Conservation (phyloP, 2,329 filamentous ascomycete species). For the Mariannaea elegans region DNA sequence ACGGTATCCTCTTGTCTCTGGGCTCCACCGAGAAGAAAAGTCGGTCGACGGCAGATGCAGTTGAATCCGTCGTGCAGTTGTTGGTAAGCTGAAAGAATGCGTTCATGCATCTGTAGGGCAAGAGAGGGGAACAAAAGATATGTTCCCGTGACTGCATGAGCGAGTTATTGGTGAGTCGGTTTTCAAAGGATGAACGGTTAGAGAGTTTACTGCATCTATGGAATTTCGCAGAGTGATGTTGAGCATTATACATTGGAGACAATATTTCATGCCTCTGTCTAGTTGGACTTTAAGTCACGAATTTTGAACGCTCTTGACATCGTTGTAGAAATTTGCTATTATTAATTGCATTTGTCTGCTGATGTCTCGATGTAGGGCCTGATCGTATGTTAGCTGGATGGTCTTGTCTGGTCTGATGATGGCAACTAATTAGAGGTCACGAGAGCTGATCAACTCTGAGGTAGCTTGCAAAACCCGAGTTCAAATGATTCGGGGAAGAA, state of each 20-base stretch:
- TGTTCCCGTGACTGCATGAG: slow-evolving; percentile 23
- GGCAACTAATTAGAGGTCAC: not conserved
- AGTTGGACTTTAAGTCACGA: too few species aligned
- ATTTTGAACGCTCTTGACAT: too few species aligned
- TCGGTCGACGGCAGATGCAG: not conserved
- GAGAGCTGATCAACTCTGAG: not conserved
- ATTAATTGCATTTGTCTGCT: too few species aligned
- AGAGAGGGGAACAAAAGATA: slow-evolving; percentile 15
- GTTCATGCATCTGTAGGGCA: slow-evolving; percentile 26
- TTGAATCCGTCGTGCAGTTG: not conserved
- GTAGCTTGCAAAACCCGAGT: not conserved
- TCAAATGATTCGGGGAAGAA: not conserved
- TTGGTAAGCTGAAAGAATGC: slow-evolving; percentile 14
- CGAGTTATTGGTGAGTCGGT: too few species aligned
- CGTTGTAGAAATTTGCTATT: too few species aligned
- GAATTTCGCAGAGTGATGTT: too few species aligned
- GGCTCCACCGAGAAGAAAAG: not conserved
- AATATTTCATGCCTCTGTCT: too few species aligned
- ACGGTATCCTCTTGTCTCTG: not conserved
- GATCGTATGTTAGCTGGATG: not conserved
- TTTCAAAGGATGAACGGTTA: too few species aligned
- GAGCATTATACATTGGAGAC: too few species aligned
- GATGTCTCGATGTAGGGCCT: not conserved
- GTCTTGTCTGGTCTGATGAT: not conserved
- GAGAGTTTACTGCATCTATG: too few species aligned